A percentile compares a stretch with the other conserved stretches of the same genome.
These are phyloP conservation scores for Cryphonectria carpinicola DNA, from an alignment of 2,329 filamentous ascomycete genomes.

Conservation along the genomic window DNA sequence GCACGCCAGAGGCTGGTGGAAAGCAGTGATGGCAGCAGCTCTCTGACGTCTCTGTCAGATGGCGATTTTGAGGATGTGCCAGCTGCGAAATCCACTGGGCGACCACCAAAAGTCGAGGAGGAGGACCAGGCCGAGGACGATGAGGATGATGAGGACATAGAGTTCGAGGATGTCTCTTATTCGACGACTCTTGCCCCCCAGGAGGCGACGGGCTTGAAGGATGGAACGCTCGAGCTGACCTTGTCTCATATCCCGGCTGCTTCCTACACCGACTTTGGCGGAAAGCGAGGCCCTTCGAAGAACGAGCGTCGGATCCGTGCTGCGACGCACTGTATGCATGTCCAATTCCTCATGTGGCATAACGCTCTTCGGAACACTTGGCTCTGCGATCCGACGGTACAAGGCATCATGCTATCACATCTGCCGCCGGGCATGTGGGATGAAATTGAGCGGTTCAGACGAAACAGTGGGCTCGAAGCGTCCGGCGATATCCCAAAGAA, in stretches of 20 bases:
- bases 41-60: constrained; percentile 59
- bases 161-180: constrained; percentile 61
- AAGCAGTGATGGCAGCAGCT: constrained; percentile 50
- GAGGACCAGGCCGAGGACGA: constrained; percentile 47
- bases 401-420: constrained; percentile 75
- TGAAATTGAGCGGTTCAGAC: constrained; percentile 74
- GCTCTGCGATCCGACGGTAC: constrained; percentile 76
- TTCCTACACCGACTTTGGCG: constrained; percentile 62
- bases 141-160: constrained; percentile 64
- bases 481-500: constrained; percentile 40
- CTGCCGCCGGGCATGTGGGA: constrained; percentile 69
- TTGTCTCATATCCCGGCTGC: constrained; percentile 53
- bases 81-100: constrained; percentile 35
- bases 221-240: constrained; percentile 75
- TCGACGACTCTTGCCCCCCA: constrained; percentile 41
- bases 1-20: constrained; percentile 37
- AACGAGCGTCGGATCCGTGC: constrained; percentile 78
- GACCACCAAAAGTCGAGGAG: constrained; percentile 45
- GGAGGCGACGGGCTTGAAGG: constrained; percentile 48
- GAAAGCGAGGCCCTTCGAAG: constrained; percentile 85
- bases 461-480: constrained; percentile 64
- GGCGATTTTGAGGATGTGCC: constrained; percentile 60
- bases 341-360: constrained; percentile 85
- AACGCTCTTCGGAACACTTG: constrained; percentile 86
- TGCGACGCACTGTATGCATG: constrained; percentile 85